These are phyloP conservation scores for Petunia secreta DNA, from an alignment of 257 asterid species.

Conservation along the genomic window DNA sequence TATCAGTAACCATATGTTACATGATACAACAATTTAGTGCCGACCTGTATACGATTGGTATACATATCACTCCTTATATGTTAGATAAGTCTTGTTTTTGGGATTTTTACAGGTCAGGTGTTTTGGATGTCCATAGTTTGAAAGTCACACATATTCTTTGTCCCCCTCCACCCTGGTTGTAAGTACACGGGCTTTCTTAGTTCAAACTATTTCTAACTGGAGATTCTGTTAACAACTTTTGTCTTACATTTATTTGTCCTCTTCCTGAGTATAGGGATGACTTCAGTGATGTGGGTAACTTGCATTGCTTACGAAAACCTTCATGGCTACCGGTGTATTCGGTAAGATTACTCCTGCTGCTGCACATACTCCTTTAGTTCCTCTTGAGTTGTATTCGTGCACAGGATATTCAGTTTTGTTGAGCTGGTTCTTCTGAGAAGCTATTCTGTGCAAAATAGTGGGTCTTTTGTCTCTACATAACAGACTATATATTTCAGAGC, in stretches of 20 bases:
- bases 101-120: slow-evolving; percentile 77
- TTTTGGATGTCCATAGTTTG: slow-evolving; percentile 66
- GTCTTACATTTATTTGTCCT: slow-evolving; percentile 29
- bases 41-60: background rate
- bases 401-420: background rate
- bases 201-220: background rate
- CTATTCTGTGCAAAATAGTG: background rate
- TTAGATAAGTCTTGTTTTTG: background rate
- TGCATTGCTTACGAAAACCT: slow-evolving; percentile 65
- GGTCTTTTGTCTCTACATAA: background rate
- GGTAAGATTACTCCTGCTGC: slow-evolving; percentile 48
- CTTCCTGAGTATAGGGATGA: slow-evolving; percentile 62
- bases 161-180: slow-evolving; percentile 96
- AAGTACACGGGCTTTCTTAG: slow-evolving; percentile 42
- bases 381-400: background rate
- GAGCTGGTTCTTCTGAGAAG: slow-evolving; percentile 9
- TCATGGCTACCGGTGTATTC: slow-evolving; percentile 85
- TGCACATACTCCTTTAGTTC: slow-evolving; percentile 13
- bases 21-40: background rate
- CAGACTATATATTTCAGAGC: background rate
- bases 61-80: background rate
- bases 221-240: background rate
- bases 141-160: slow-evolving; percentile 95
- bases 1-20: background rate
- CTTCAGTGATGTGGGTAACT: slow-evolving; percentile 47